Evolutionary conservation across 2,329 filamentous ascomycete species (phyloP).

Genomic region (Trichoderma afroharzianum): DNA sequence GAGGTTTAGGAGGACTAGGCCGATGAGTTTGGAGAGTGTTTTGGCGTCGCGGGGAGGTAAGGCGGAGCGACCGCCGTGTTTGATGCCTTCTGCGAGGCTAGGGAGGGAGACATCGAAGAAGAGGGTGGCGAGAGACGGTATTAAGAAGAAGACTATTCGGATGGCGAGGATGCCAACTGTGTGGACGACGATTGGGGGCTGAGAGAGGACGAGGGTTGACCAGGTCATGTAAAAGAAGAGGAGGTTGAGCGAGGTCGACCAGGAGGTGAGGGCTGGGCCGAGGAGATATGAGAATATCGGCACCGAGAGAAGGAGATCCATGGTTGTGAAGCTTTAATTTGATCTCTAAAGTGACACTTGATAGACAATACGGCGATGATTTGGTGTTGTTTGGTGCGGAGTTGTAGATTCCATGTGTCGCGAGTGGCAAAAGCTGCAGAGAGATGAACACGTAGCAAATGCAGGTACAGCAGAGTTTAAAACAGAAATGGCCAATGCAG

Average conservation of each 20-base stretch:
- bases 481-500: neutral
- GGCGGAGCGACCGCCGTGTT: conserved; percentile 56
- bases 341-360: neutral
- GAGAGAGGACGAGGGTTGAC: conserved; percentile 76
- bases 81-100: conserved; percentile 64
- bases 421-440: neutral
- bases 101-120: conserved; percentile 69
- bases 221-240: conserved; percentile 90
- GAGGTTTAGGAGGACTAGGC: conserved; percentile 46
- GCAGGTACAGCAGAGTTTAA: conserved; percentile 8
- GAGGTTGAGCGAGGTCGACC: conserved; percentile 76
- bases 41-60: conserved; percentile 44
- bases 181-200: conserved; percentile 72
- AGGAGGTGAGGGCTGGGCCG: conserved; percentile 60
- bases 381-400: neutral
- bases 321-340: conserved; percentile 26
- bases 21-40: conserved; percentile 34
- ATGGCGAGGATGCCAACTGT: conserved; percentile 65
- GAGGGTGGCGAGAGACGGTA: conserved; percentile 70
- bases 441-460: neutral
- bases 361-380: neutral
- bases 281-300: conserved; percentile 68
- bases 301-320: conserved; percentile 68
- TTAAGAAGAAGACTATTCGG: conserved; percentile 65
- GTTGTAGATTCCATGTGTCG: neutral